Percentiles rank a stretch among this genome's conserved stretches.
These are phyloP conservation scores for Cladophialophora psammophila DNA, from an alignment of 2,329 filamentous ascomycete species.

Conservation along the genomic window DNA sequence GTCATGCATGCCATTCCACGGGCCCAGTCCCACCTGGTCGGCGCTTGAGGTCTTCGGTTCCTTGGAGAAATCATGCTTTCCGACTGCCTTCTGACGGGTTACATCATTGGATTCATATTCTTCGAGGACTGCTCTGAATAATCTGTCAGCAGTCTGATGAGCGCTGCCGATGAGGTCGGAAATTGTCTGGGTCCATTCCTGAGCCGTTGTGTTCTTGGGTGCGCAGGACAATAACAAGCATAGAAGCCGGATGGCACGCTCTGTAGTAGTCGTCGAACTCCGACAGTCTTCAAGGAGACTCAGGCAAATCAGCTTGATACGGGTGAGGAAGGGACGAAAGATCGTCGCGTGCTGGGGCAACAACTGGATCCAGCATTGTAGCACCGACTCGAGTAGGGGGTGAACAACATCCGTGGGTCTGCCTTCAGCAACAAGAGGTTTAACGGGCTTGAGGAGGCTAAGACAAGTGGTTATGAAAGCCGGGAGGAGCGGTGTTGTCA, in stretches of 20 bases:
- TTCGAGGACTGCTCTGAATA: conserved; percentile 81
- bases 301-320: conserved; percentile 69
- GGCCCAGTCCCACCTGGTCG: conserved; percentile 62
- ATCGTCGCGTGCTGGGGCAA: conserved; percentile 83
- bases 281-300: conserved; percentile 65
- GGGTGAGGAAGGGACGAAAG: conserved; percentile 76
- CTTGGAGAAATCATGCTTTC: conserved; percentile 47
- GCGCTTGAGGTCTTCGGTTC: conserved; percentile 49
- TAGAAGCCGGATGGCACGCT: conserved; percentile 69
- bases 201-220: conserved; percentile 76
- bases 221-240: conserved; percentile 80
- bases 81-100: conserved; percentile 44
- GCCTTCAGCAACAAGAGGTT: conserved; percentile 18
- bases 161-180: conserved; percentile 67
- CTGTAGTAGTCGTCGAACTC: conserved; percentile 62
- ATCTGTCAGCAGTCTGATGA: conserved; percentile 75
- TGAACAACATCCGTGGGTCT: conserved; percentile 40
- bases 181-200: conserved; percentile 78
- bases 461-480: conserved; percentile 76
- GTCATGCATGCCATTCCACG: conserved; percentile 77
- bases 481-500: conserved; percentile 82
- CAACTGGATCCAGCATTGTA: conserved; percentile 74
- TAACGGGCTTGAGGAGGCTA: conserved; percentile 61
- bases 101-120: conserved; percentile 75
- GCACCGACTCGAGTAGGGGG: conserved; percentile 69